Base-by-base conservation (phyloP, 306 rosid species). In the Quercus suber region DNA sequence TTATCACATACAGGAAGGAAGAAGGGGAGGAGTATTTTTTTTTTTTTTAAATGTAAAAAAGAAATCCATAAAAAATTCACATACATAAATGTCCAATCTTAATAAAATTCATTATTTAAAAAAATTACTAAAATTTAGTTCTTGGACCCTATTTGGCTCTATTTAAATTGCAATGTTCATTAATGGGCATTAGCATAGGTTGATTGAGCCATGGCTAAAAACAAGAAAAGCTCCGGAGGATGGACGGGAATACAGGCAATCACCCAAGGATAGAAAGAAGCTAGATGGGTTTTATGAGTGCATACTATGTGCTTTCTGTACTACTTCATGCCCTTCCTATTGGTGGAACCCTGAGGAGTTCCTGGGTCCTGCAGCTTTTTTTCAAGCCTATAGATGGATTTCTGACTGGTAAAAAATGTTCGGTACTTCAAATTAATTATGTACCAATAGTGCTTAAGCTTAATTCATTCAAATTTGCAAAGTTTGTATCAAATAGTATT, bases 291-390 rank as follows among this genome's bases (percentile, higher is more conserved):
- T 75, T 28, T 82, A 82, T n/a, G 82, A 85, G 80, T 88, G 89
- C 52, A 82, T 83, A 61, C 13, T 88, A 7, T 85, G 89, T 69
- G 89, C 87, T 71, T 88, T 89, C 55, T 88, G 87, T 64, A 78
- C 78, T 63, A 56, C 84, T 20, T 80, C 88, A 17, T 78, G 89
- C 73, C 87, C 89, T 73, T 69, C 87, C 31, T 88, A 84, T 25
- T 85, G 89, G 90, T 85, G 89, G 87, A 87, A 87, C 30, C 90
- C 82, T 3, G 85, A 87, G 55, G 82, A 81, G 81, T 77, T 74
- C 57, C 70, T 74, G 5, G 87, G 88, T 17, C 83, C 82, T 5
- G 88, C 86, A 3, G 78, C 90, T 3, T 78, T 87, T 69, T 80
- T 87, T 14, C 79, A 86, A 10, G 79, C 83, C 30, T 86, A 75